A percentile compares a stretch with the other conserved stretches of the same genome.
Conservation (phyloP, 257 asterid genomes). For the Salvia miltiorrhiza region DNA sequence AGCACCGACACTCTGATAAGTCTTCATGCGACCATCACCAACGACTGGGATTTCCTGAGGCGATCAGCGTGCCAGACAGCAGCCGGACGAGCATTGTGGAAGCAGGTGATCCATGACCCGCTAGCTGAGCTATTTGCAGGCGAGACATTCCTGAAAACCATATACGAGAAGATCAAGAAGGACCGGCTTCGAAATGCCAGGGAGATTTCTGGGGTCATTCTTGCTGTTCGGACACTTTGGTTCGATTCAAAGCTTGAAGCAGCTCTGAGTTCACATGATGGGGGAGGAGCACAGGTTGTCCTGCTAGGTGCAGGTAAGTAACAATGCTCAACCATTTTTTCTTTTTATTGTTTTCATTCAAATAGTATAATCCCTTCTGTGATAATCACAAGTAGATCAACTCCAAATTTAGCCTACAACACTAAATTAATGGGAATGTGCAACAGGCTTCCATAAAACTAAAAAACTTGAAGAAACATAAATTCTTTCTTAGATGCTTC, state of each 20-base stretch:
- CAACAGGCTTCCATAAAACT: neutral
- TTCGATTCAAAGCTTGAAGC: slow-evolving; percentile 80
- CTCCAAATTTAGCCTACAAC: neutral
- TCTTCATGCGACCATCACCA: slow-evolving; percentile 61
- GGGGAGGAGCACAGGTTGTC: slow-evolving; percentile 82
- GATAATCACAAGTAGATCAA: neutral
- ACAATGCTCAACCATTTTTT: neutral
- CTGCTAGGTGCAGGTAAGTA: slow-evolving; percentile 93
- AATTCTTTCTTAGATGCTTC: neutral
- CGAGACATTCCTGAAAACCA: slow-evolving; percentile 58
- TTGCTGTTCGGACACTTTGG: slow-evolving; percentile 95
- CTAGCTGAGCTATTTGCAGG: slow-evolving; percentile 90
- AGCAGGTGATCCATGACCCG: slow-evolving; percentile 65
- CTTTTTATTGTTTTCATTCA: no score
- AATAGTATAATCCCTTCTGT: no score
- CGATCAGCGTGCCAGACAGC: slow-evolving; percentile 94
- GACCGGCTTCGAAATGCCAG: slow-evolving; percentile 73
- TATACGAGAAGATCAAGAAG: slow-evolving; percentile 83
- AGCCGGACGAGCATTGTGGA: slow-evolving; percentile 94
- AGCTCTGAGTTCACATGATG: slow-evolving; percentile 58
- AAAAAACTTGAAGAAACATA: neutral
- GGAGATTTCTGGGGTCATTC: slow-evolving; percentile 85
- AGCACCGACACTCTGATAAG: slow-evolving; percentile 43
- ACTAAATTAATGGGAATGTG: neutral
- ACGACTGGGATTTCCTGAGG: slow-evolving; percentile 67